Percentiles rank a stretch among this genome's conserved stretches.
These are phyloP conservation scores for Calvatia gigantea DNA, from an alignment of 768 basidiomycete genomes.

Conservation along the genomic window DNA sequence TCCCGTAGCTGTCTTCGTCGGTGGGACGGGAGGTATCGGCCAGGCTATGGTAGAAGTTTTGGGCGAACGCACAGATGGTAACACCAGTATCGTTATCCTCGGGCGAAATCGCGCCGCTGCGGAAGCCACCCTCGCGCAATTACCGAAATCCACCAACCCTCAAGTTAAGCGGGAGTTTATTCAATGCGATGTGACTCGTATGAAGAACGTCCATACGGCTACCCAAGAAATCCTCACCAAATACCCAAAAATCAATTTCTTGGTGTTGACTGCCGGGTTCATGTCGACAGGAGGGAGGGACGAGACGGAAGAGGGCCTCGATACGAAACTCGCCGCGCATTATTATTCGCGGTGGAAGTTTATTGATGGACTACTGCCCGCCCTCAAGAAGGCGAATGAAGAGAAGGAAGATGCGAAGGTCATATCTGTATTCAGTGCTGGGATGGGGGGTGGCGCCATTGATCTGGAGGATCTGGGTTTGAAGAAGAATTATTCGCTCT, in stretches of 20 bases:
- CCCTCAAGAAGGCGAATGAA: slow-evolving; percentile 37
- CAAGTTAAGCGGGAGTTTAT: slow-evolving; percentile 35
- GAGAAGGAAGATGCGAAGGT: slow-evolving; percentile 47
- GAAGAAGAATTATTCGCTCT: slow-evolving; percentile 35
- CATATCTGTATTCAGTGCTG: slow-evolving; percentile 37
- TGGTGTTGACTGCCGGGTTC: slow-evolving; percentile 43
- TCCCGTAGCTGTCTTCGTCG: slow-evolving; percentile 34
- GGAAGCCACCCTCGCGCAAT: slow-evolving; percentile 31
- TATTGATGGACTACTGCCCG: slow-evolving; percentile 39
- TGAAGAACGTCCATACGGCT: slow-evolving; percentile 36
- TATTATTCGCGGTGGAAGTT: slow-evolving; percentile 54
- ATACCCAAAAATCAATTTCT: slow-evolving; percentile 46
- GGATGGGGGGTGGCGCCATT: slow-evolving; percentile 26
- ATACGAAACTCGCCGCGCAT: slow-evolving; percentile 34
- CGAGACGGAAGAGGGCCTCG: slow-evolving; percentile 30
- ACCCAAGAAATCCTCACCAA: slow-evolving; percentile 27
- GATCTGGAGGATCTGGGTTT: slow-evolving; percentile 44
- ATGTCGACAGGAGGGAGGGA: slow-evolving; percentile 34
- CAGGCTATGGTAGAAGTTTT: slow-evolving; percentile 41
- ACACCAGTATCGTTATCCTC: slow-evolving; percentile 44
- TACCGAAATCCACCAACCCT: slow-evolving; percentile 29
- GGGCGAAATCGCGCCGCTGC: slow-evolving; percentile 48
- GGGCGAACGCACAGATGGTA: slow-evolving; percentile 38
- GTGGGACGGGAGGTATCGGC: slow-evolving; percentile 42
- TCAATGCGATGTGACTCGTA: slow-evolving; percentile 40